These are phyloP conservation scores for Crithidia sp. DNA, from an alignment of 208 protist species.

Conservation along the genomic window DNA sequence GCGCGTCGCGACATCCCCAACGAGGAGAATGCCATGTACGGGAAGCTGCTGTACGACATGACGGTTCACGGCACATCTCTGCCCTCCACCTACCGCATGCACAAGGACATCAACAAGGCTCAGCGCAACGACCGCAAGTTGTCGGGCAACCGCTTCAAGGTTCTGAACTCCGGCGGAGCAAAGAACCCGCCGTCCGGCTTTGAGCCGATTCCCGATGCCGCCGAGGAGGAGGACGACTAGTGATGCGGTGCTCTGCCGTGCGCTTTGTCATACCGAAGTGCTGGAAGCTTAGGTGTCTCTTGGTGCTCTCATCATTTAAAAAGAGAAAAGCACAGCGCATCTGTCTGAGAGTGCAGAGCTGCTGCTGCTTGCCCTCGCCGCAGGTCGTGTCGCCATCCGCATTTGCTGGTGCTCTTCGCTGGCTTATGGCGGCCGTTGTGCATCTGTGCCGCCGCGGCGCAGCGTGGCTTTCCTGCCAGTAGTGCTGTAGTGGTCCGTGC, in stretches of 20 bases:
- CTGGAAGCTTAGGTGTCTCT: no score
- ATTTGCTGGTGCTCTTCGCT: no score
- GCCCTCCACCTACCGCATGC: conserved; percentile 88
- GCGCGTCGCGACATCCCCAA: conserved; percentile 87
- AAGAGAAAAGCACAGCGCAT: no score
- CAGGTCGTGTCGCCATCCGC: no score
- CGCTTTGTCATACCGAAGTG: no score
- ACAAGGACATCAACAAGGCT: conserved; percentile 93
- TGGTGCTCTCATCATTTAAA: no score
- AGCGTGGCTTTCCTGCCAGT: no score
- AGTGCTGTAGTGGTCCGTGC: no score
- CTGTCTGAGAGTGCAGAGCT: no score
- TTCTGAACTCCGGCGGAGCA: conserved; percentile 70
- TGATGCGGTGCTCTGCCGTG: neutral
- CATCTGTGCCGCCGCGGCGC: no score
- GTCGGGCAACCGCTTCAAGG: conserved; percentile 87
- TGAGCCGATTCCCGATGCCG: conserved; percentile 80
- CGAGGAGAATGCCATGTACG: conserved; percentile 92
- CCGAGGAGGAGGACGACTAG: conserved; percentile 77
- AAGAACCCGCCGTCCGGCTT: conserved; percentile 87
- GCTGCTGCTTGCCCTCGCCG: no score
- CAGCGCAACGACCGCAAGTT: conserved; percentile 92
- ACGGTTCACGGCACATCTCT: conserved; percentile 88
- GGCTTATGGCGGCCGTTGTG: no score
- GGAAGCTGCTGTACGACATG: conserved; percentile 87